These are phyloP conservation scores for Paraconiothyrium sp. DNA, from an alignment of 2,329 filamentous ascomycete species.

Conservation along the genomic window DNA sequence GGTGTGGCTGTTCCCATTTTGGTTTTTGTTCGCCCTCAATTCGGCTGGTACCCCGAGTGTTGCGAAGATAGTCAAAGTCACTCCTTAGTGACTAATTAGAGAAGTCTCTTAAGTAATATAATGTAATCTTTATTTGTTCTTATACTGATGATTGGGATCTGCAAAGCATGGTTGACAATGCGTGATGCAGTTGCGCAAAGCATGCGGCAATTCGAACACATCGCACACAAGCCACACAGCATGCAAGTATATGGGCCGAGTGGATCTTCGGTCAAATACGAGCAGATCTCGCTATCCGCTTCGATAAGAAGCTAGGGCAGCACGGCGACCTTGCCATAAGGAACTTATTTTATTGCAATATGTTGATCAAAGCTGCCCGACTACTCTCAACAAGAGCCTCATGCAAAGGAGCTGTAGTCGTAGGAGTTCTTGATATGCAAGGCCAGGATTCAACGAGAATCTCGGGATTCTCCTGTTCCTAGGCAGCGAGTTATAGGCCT, in stretches of 20 bases:
- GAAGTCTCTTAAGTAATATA: neutral
- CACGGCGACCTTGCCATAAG: neutral
- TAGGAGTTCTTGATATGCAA: too few relatives aligned
- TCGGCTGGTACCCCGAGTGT: conserved; percentile 58
- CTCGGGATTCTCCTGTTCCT: too few relatives aligned
- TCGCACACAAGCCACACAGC: conserved; percentile 5
- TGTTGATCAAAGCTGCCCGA: neutral
- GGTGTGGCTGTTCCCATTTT: conserved; percentile 63
- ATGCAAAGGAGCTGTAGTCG: neutral
- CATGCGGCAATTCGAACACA: conserved; percentile 16
- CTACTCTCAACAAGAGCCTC: neutral
- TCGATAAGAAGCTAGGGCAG: neutral
- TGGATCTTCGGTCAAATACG: neutral
- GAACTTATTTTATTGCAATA: too few relatives aligned
- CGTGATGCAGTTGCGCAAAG: neutral
- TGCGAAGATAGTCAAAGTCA: conserved; percentile 54
- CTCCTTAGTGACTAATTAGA: neutral
- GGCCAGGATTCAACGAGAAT: too few relatives aligned
- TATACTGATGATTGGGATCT: neutral
- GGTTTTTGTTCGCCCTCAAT: conserved; percentile 64
- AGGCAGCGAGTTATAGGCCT: too few relatives aligned
- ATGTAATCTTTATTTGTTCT: neutral
- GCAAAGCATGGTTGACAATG: neutral
- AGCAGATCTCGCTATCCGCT: neutral
- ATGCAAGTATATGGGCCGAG: neutral